Evolutionary conservation across 768 basidiomycete genomes (phyloP), one percentile per base, ranked within the genome.

Genomic region (Mycena belliarum): DNA sequence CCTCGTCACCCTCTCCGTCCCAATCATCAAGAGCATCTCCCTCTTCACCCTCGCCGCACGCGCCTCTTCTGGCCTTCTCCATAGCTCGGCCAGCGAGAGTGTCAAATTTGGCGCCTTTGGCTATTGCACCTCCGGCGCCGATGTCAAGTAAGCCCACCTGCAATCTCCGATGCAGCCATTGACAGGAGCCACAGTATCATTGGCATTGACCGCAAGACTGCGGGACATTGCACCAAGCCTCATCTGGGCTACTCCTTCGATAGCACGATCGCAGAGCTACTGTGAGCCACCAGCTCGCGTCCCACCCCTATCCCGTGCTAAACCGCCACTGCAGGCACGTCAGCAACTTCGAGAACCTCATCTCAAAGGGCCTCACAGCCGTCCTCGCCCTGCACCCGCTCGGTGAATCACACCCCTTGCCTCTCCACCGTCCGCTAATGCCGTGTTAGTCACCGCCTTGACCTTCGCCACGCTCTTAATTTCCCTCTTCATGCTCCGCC

Each of bases 231-330:
- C 67, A 81, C 84, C 28, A 64, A 71, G 43, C 48, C 72, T 6
- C 71, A 75, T 40, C 75, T 86, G 2, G 86, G 85, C 23, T 87
- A 84, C 72, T 76, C 75, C 26, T 76, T 87, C 60, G 82, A 85
- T 69, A 64, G 70, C 46, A 77, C 68, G 28, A 73, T 87, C 20
- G 76, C 81, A 33, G 66, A 69, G 43, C 75, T 75, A 25, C 69
- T 82, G 76, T 79, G 76, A 57, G 77, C 26, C 53, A 42, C 55
- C 59, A 61, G 45, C 42, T 43, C 60, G 52, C 47, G 52, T 2
- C 57, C 42, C 43, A n/a, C 12, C 7, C 47, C 21, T 50, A 41
- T 41, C 21, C 21, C 11, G 40, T 23, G 37, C 40, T 41, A 20
- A 41, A 14, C n/a, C 23, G 23, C n/a, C n/a, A 12, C 20, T 23